Conservation (phyloP, 1,139 yeast genomes). For the Kurtzmaniella natalensis region DNA sequence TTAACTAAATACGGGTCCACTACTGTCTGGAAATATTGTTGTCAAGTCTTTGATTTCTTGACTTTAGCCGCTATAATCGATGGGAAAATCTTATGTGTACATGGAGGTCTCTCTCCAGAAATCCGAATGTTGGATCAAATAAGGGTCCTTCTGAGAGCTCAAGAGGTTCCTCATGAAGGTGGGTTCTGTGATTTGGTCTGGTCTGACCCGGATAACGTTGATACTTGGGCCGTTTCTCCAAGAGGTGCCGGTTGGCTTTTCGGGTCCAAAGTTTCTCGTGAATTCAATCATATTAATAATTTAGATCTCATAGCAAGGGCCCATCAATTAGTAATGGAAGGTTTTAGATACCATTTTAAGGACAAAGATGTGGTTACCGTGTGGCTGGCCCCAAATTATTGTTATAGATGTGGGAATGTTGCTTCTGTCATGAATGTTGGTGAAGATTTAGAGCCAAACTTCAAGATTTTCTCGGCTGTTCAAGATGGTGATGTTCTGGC, state of each 20-base stretch:
- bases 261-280: slow-evolving; percentile 49
- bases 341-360: slow-evolving; percentile 87
- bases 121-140: slow-evolving; percentile 88
- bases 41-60: slow-evolving; percentile 84
- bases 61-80: slow-evolving; percentile 93
- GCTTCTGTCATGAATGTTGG: slow-evolving; percentile 97
- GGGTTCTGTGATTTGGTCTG: slow-evolving; percentile 97
- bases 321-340: slow-evolving; percentile 98
- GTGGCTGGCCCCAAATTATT: slow-evolving; percentile 98
- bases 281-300: slow-evolving; percentile 84
- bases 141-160: slow-evolving; percentile 76
- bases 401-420: slow-evolving; percentile 96
- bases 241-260: slow-evolving; percentile 93
- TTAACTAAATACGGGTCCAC: slow-evolving; percentile 93
- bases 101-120: slow-evolving; percentile 95
- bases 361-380: slow-evolving; percentile 96
- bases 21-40: slow-evolving; percentile 80
- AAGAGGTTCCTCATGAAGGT: slow-evolving; percentile 98
- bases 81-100: slow-evolving; percentile 86
- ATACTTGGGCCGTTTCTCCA: slow-evolving; percentile 96
- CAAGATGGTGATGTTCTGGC: slow-evolving; percentile 75
- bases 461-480: slow-evolving; percentile 92
- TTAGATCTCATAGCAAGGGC: slow-evolving; percentile 91
- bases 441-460: slow-evolving; percentile 80
- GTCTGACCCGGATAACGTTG: slow-evolving; percentile 97